Conservation (phyloP, 2,329 filamentous ascomycete genomes). For the Curvularia verruculosa region DNA sequence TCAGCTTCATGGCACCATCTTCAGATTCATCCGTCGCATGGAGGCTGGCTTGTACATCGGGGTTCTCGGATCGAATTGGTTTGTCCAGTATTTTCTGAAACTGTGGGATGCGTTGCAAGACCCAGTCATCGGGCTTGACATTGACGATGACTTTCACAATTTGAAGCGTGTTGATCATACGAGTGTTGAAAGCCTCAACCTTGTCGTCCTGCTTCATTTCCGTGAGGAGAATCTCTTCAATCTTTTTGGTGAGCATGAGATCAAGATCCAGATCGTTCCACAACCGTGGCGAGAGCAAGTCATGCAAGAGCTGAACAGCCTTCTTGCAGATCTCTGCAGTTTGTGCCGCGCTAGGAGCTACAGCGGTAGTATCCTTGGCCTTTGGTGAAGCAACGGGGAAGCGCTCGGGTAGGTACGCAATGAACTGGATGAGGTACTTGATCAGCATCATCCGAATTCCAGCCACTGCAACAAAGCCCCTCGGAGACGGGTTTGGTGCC, state of each 20-base stretch:
- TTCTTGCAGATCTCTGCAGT: constrained; percentile 84
- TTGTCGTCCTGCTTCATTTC: constrained; percentile 63
- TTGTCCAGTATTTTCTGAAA: constrained; percentile 92
- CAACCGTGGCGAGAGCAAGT: constrained; percentile 82
- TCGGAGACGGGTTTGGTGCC: constrained; percentile 59
- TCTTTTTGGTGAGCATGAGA: constrained; percentile 80
- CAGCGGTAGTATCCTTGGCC: constrained; percentile 50
- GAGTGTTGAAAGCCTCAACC: constrained; percentile 76
- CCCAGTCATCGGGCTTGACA: constrained; percentile 88
- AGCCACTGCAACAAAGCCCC: constrained; percentile 51
- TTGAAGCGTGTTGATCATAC: constrained; percentile 92
- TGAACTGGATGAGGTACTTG: constrained; percentile 95
- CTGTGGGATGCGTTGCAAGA: constrained; percentile 74
- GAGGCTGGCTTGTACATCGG: constrained; percentile 91
- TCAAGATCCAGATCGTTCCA: constrained; percentile 95
- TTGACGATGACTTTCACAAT: constrained; percentile 89
- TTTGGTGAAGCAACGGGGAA: constrained; percentile 67
- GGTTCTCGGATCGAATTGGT: constrained; percentile 82
- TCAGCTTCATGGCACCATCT: constrained; percentile 64
- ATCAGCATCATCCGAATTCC: constrained; percentile 78
- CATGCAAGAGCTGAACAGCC: constrained; percentile 79
- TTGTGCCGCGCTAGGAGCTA: constrained; percentile 50
- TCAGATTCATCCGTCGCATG: constrained; percentile 76
- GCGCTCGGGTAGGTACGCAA: constrained; percentile 85
- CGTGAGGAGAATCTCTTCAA: constrained; percentile 80